Evolutionary conservation across 768 basidiomycete species (phyloP).

Genomic region (Thelephora ganbajun): DNA sequence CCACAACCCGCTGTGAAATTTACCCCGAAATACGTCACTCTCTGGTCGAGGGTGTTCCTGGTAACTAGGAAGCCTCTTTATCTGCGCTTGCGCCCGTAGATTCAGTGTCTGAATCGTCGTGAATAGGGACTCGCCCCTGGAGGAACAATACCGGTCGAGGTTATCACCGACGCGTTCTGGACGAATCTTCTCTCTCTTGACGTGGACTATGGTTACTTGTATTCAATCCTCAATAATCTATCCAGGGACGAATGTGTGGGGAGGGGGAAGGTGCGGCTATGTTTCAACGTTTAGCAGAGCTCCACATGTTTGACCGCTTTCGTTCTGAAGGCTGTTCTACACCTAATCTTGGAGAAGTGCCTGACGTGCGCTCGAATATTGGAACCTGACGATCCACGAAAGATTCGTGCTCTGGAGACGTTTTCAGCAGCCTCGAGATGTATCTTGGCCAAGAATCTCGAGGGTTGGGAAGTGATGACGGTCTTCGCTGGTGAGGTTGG

Average conservation of each 20-base stretch:
- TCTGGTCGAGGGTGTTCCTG: background rate
- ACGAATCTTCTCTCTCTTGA: constrained; percentile 36
- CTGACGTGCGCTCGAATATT: constrained; percentile 23
- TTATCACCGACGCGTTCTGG: constrained; percentile 28
- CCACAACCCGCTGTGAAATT: background rate
- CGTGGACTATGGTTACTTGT: constrained; percentile 33
- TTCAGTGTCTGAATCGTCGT: background rate
- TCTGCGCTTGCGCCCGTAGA: constrained; percentile 1
- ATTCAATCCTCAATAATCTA: constrained; percentile 23
- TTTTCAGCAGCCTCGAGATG: constrained; percentile 31
- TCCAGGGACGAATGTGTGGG: constrained; percentile 37
- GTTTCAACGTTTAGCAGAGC: background rate
- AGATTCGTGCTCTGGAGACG: constrained; percentile 34
- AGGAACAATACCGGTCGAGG: no score
- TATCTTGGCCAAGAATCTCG: constrained; percentile 40
- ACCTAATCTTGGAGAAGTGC: constrained; percentile 32
- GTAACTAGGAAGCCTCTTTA: constrained; percentile 3
- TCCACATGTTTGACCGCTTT: constrained; percentile 8
- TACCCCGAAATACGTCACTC: background rate
- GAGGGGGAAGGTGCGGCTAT: constrained; percentile 31
- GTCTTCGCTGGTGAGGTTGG: constrained; percentile 46
- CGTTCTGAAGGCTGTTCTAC: constrained; percentile 35
- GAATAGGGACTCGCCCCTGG: no score
- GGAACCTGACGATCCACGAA: constrained; percentile 21
- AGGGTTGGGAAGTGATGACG: constrained; percentile 67